phyloP scores from a whole-genome alignment of 2,329 filamentous ascomycete species.

The Ceratocystiopsis minuta region DNA sequence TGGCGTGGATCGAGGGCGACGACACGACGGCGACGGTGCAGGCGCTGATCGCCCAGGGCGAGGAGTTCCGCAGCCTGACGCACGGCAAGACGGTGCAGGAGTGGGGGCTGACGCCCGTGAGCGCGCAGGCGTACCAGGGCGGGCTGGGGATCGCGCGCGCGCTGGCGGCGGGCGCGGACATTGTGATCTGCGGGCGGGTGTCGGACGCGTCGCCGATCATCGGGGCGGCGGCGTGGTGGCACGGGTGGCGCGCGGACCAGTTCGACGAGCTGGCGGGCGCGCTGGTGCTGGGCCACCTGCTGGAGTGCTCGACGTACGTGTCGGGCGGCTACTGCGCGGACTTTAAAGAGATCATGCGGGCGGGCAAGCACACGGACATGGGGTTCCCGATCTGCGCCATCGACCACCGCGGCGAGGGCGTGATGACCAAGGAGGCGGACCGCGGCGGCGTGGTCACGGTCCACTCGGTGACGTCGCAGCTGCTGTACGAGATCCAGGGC shows the following conservation, averaged over 20 bases:
- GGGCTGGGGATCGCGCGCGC: conserved; percentile 20
- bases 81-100: conserved; percentile 6
- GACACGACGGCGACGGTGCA: conserved; percentile 12
- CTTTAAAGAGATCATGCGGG: conserved; percentile 23
- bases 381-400: conserved; percentile 33
- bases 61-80: conserved; percentile 7
- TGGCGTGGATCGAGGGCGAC: conserved; percentile 18
- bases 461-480: conserved; percentile 11
- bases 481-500: conserved; percentile 22
- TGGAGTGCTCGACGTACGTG: conserved; percentile 26
- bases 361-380: conserved; percentile 20
- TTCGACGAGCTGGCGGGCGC: conserved; percentile 25
- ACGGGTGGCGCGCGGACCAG: conserved; percentile 23
- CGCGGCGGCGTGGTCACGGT: conserved; percentile 9
- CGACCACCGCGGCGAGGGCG: conserved; percentile 19
- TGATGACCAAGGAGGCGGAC: conserved; percentile 13
- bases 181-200: conserved; percentile 21
- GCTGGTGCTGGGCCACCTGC: conserved; percentile 24
- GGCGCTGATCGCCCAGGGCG: conserved; percentile 6
- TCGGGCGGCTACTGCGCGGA: conserved; percentile 29
- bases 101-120: conserved; percentile 7
- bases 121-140: conserved; percentile 24
- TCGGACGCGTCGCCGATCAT: conserved; percentile 25
- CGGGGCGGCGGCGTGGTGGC: conserved; percentile 29
- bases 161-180: conserved; percentile 17